Evolutionary conservation across 306 rosid genomes (phyloP).

Genomic region (Abrus precatorius): DNA sequence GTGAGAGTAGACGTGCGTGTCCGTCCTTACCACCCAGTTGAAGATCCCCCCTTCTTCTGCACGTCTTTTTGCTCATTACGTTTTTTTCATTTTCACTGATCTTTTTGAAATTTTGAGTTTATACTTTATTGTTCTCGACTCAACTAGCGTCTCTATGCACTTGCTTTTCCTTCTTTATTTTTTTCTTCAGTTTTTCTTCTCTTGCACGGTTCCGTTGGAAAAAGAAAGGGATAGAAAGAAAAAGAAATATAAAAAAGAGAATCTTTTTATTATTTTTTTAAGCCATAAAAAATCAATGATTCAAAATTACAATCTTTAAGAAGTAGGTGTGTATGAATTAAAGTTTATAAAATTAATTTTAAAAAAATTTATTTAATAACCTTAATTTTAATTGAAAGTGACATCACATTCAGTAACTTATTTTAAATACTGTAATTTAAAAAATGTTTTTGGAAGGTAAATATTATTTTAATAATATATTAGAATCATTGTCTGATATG

Average conservation of each 20-base stretch:
- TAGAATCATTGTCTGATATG: too few species aligned
- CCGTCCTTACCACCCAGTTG: not conserved
- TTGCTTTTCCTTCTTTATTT: not conserved
- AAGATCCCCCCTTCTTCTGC: slow-evolving; percentile 1
- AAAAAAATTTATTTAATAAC: too few species aligned
- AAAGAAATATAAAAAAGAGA: not conserved
- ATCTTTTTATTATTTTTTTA: not conserved
- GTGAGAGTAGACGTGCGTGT: not conserved
- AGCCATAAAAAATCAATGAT: not conserved
- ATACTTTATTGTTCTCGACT: not conserved
- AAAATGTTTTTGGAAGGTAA: too few species aligned
- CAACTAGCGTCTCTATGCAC: not conserved
- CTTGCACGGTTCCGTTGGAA: not conserved
- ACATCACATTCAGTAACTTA: too few species aligned
- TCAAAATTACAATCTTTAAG: too few species aligned
- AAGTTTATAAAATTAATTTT: too few species aligned
- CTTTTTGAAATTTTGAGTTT: not conserved
- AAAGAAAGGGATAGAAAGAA: not conserved
- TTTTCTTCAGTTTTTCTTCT: not conserved
- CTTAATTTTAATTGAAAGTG: too few species aligned
- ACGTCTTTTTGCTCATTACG: not conserved
- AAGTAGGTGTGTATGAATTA: too few species aligned
- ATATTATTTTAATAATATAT: too few species aligned
- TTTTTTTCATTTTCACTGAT: not conserved
- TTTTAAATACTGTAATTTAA: too few species aligned